These are phyloP conservation scores for Penicillium verhagenii DNA, from an alignment of 495 filamentous ascomycete genomes.

Conservation along the genomic window DNA sequence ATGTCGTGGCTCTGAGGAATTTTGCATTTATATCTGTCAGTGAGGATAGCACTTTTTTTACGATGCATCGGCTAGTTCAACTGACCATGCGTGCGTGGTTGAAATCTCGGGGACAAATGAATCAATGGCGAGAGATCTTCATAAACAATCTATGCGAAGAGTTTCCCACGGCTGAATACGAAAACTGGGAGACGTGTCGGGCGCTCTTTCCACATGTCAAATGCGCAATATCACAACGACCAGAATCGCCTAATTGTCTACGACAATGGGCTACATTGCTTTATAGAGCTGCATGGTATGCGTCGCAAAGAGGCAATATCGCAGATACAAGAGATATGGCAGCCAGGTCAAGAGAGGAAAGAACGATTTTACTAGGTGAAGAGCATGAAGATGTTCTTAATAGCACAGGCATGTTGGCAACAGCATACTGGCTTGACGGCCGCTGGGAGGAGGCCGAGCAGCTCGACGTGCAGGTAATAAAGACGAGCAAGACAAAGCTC, in stretches of 20 bases:
- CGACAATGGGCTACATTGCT: conserved; percentile 21
- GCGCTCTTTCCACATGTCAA: conserved; percentile 28
- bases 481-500: background rate
- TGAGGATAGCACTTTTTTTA: conserved; percentile 8
- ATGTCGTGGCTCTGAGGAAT: conserved; percentile 36
- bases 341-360: too few species aligned
- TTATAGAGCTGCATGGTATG: conserved; percentile 9
- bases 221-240: conserved; percentile 14
- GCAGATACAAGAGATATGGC: too few species aligned
- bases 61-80: conserved; percentile 28
- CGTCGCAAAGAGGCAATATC: too few species aligned
- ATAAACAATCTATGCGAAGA: conserved; percentile 28
- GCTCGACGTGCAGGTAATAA: too few species aligned
- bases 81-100: conserved; percentile 26
- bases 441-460: too few species aligned
- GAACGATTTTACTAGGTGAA: too few species aligned
- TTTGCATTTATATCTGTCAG: conserved; percentile 40
- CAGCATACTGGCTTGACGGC: background rate
- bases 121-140: conserved; percentile 33
- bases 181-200: conserved; percentile 1
- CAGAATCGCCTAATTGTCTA: conserved; percentile 6
- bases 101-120: conserved; percentile 27
- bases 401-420: too few species aligned
- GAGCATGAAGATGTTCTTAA: too few species aligned
- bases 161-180: background rate